Conservation (phyloP, 2,329 filamentous ascomycete species). For the Trichoderma atroviride region DNA sequence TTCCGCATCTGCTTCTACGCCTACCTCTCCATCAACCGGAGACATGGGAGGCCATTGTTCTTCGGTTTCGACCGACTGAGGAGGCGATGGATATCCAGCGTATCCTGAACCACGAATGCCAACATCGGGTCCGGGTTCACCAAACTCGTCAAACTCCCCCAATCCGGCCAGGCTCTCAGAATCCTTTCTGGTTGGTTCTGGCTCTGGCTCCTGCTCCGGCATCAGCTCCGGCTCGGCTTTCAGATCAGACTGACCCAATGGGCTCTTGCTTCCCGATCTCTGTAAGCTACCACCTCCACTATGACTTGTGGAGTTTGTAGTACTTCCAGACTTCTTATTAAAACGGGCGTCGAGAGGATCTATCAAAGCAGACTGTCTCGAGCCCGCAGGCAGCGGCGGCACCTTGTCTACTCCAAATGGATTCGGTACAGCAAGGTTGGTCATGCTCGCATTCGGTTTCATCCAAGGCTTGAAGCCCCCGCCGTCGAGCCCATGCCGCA, state of each 20-base stretch:
- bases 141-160: constrained; percentile 15
- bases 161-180: not conserved
- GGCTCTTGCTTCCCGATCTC: constrained; percentile 38
- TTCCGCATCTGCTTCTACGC: not conserved
- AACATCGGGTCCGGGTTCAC: constrained; percentile 20
- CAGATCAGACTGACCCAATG: constrained; percentile 42
- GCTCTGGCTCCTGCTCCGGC: not conserved
- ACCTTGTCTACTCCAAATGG: constrained; percentile 37
- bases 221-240: not conserved
- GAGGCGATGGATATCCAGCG: constrained; percentile 43
- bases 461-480: constrained; percentile 40
- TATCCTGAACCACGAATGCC: constrained; percentile 33
- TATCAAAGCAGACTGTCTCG: constrained; percentile 45
- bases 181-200: not conserved
- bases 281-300: constrained; percentile 24
- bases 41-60: constrained; percentile 31
- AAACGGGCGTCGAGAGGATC: constrained; percentile 55
- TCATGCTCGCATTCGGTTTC: constrained; percentile 39
- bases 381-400: constrained; percentile 31
- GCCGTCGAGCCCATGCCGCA: constrained; percentile 44
- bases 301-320: constrained; percentile 33
- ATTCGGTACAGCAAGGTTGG: constrained; percentile 41
- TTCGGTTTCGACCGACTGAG: constrained; percentile 40
- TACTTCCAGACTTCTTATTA: constrained; percentile 34
- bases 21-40: not conserved